Evolutionary conservation across 2,329 filamentous ascomycete species (phyloP).

Genomic region (Apiospora koreana): DNA sequence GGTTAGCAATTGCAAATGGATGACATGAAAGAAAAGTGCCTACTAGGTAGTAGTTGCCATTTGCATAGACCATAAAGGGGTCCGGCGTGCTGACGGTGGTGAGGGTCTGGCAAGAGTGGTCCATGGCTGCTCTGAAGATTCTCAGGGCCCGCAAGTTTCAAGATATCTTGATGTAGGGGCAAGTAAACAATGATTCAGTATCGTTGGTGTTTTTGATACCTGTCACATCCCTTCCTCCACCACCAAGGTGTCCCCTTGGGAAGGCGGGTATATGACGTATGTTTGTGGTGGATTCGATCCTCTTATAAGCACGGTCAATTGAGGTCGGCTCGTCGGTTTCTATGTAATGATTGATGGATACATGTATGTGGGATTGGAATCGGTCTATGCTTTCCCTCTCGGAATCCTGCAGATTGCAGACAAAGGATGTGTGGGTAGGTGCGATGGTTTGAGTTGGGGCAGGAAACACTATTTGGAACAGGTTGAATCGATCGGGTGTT

Average conservation of each 20-base stretch:
- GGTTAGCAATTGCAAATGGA: background rate
- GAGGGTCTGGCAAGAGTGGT: constrained; percentile 31
- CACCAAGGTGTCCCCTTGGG: background rate
- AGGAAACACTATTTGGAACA: background rate
- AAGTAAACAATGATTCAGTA: background rate
- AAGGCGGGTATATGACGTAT: constrained; percentile 5
- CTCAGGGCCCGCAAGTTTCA: background rate
- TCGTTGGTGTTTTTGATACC: background rate
- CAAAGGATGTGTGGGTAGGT: background rate
- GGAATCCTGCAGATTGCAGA: background rate
- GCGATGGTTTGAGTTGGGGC: background rate
- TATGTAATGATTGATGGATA: too few species aligned
- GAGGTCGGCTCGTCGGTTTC: too few species aligned
- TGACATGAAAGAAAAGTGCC: constrained; percentile 4
- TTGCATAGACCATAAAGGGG: constrained; percentile 28
- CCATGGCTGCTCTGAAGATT: constrained; percentile 5
- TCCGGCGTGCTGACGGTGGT: constrained; percentile 32
- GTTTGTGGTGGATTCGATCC: background rate
- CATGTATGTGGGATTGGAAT: background rate
- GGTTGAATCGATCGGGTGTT: background rate
- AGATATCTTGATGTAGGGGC: background rate
- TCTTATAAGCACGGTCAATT: background rate
- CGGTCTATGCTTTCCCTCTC: background rate
- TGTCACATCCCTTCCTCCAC: background rate
- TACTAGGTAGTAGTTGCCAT: constrained; percentile 30